A percentile compares a stretch with the other conserved stretches of the same genome.
phyloP scores from a whole-genome alignment of 1,139 yeast species.

The Yamadazyma diddensiae region DNA sequence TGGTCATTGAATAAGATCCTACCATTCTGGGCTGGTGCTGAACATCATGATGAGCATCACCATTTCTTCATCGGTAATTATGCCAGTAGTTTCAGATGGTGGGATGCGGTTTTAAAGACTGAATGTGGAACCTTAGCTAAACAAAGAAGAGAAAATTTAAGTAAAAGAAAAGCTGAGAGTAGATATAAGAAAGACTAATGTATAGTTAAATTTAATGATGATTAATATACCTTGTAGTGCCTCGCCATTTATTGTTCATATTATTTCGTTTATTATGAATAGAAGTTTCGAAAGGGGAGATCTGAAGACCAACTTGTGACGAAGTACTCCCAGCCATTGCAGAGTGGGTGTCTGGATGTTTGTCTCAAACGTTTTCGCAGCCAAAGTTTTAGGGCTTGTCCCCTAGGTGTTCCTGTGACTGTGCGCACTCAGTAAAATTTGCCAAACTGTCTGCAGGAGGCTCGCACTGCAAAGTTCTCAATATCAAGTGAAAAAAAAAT shows the following conservation, averaged over 20 bases:
- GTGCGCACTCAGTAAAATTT: slow-evolving; percentile 1
- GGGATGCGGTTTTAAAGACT: slow-evolving; percentile 81
- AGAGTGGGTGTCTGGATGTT: no score
- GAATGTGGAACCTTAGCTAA: slow-evolving; percentile 77
- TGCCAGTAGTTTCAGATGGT: slow-evolving; percentile 91
- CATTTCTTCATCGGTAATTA: slow-evolving; percentile 71
- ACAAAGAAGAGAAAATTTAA: slow-evolving; percentile 55
- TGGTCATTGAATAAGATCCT: slow-evolving; percentile 45
- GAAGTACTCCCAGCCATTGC: no score
- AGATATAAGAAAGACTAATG: slow-evolving; percentile 7
- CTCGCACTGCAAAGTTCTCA: slow-evolving; percentile 7
- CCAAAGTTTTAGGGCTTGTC: slow-evolving; percentile 5
- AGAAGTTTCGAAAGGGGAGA: no score
- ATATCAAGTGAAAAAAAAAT: slow-evolving; percentile 11
- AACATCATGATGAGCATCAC: slow-evolving; percentile 49
- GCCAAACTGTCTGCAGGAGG: slow-evolving; percentile 8
- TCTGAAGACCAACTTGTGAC: no score
- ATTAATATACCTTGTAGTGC: neutral
- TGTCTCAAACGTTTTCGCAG: no score
- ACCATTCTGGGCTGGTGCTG: slow-evolving; percentile 53
- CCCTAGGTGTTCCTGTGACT: slow-evolving; percentile 11
- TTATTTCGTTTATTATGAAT: no score
- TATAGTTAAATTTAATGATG: neutral
- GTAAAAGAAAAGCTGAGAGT: slow-evolving; percentile 49
- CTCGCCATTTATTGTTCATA: no score